These are phyloP conservation scores for Cruciata laevipes DNA, from an alignment of 257 asterid species.

Conservation along the genomic window DNA sequence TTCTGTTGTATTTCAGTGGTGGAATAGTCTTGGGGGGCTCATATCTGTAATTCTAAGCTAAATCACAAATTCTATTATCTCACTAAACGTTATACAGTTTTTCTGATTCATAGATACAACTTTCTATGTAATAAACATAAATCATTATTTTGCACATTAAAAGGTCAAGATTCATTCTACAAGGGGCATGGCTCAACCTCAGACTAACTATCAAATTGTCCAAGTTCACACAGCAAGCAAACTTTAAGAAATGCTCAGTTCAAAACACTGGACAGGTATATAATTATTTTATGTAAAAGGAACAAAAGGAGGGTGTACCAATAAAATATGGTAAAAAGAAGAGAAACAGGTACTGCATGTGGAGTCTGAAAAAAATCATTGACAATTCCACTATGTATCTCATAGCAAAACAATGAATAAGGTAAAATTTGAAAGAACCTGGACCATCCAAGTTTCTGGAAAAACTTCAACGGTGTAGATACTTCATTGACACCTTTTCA, in stretches of 20 bases:
- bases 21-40: constrained; percentile 15
- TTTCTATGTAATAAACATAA: constrained; percentile 4
- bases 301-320: constrained; percentile 4
- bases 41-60: constrained; percentile 10
- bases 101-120: neutral
- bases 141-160: constrained; percentile 19
- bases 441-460: constrained; percentile 16
- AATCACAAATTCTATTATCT: neutral
- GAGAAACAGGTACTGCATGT: constrained; percentile 6
- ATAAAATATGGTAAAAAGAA: neutral
- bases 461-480: constrained; percentile 9
- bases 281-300: neutral
- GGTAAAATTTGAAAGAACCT: constrained; percentile 10
- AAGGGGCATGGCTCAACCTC: constrained; percentile 1
- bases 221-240: neutral
- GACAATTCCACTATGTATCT: constrained; percentile 4
- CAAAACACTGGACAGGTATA: neutral
- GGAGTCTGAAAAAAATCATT: neutral
- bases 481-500: neutral
- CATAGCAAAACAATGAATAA: neutral
- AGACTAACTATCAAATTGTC: neutral
- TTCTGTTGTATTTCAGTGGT: constrained; percentile 18
- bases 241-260: neutral
- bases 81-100: neutral
- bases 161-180: constrained; percentile 16